These are phyloP conservation scores for Corymbia calophylla DNA, from an alignment of 441 rosid species.

Conservation along the genomic window DNA sequence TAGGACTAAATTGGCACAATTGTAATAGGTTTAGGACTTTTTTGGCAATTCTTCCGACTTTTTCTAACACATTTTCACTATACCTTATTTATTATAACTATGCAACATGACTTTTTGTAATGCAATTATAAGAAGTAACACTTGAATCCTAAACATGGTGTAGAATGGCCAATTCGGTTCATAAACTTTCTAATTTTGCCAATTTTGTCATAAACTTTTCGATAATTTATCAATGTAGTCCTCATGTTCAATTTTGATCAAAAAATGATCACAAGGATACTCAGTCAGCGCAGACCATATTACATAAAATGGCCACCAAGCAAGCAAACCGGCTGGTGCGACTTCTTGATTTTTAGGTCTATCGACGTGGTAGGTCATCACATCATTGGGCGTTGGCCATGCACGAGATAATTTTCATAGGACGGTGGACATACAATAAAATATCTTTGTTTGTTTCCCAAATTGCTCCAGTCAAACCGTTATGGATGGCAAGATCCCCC, in stretches of 20 bases:
- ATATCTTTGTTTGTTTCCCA: neutral
- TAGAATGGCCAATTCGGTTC: neutral
- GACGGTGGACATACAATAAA: neutral
- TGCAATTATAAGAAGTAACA: neutral
- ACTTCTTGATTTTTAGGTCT: neutral
- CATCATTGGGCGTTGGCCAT: neutral
- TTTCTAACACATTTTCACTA: neutral
- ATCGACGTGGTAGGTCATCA: neutral
- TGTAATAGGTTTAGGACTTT: too few relatives aligned
- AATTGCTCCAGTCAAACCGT: neutral
- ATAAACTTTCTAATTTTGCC: neutral
- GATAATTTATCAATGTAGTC: neutral
- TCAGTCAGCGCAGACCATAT: neutral
- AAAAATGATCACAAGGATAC: neutral
- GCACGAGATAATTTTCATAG: neutral
- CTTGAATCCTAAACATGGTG: neutral
- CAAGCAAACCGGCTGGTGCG: neutral
- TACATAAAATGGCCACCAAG: neutral
- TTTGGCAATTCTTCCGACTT: too few relatives aligned
- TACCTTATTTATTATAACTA: neutral
- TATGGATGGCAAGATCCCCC: neutral
- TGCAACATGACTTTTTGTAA: neutral
- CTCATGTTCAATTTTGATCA: neutral
- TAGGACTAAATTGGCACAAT: too few relatives aligned
- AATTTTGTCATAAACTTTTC: neutral